Evolutionary conservation across 208 protist genomes (phyloP), one percentile per base, ranked within the genome.

Genomic region (Vickermania ingenoplastis): DNA sequence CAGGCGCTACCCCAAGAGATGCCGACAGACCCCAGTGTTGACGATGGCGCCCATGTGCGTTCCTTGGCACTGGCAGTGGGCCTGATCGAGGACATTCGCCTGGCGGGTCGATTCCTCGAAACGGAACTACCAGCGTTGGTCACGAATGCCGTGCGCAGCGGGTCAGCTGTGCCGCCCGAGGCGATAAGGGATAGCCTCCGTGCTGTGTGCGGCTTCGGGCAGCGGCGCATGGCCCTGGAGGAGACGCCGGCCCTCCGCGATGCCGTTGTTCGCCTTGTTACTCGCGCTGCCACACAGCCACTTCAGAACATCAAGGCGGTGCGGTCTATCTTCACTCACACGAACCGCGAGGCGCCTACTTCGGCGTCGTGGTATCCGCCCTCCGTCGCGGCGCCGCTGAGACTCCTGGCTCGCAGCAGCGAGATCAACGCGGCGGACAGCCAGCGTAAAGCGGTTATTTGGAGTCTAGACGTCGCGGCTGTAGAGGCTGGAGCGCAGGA

Each of bases 261-360:
- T 45, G 36, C 36, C 11, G 7, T 45, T 7, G 36, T n/a, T 7
- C 11, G 17, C 11, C 36, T n/a, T 7, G 11, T 45, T 17, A 45
- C 36, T 45, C 36, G 36, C 7, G 17, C 36, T 7, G 36, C 65
- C 48, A 23, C 60, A 41, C 59, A 54, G 1, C 73, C 74, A 22
- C 61, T 94, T 41, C 84, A 94, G 59, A 79, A 87, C 59, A 67
- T 92, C 26, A 77, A 79, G 27, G 81, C 85, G 3, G 78, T 95
- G 1, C 81, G 79, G 26, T 86, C 86, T 5, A 63, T 71, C 2
- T 92, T 87, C 53, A 77, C 79, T 4, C 80, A 87, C 63, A 92
- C 77, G 52, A 73, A 73, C 26, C 85, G 86, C 60, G 72, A 75
- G 25, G 53, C 83, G 24, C 88, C 88, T 1, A 81, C 81, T 0